Conservation (phyloP, 108 stramenopile species). For the Skeletonema tropicum region DNA sequence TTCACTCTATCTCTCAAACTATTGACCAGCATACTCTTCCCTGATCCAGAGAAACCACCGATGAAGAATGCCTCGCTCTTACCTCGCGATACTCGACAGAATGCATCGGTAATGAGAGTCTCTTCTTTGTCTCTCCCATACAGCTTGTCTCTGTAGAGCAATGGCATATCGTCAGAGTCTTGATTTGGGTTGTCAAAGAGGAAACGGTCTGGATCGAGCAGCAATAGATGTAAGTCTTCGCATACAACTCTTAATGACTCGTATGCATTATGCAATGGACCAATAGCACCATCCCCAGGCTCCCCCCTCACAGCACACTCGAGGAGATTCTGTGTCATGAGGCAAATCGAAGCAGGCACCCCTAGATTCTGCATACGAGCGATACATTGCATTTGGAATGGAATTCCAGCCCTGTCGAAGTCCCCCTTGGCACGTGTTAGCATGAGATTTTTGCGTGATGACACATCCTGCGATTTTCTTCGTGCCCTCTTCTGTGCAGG, state of each 20-base stretch:
- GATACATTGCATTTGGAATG: background rate
- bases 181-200: background rate
- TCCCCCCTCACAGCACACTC: background rate
- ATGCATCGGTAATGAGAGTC: constrained; percentile 23
- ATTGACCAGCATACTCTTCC: constrained; percentile 22
- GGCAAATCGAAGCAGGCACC: constrained; percentile 4
- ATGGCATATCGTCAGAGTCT: background rate
- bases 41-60: constrained; percentile 32
- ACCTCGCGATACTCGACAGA: constrained; percentile 25
- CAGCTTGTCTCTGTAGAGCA: constrained; percentile 5
- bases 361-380: constrained; percentile 1
- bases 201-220: constrained; percentile 11
- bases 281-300: background rate
- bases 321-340: constrained; percentile 5
- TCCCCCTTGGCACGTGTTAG: background rate
- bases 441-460: constrained; percentile 1
- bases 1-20: constrained; percentile 17
- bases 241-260: background rate
- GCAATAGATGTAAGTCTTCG: background rate
- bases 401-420: background rate
- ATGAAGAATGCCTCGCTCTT: constrained; percentile 33
- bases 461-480: background rate
- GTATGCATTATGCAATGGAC: constrained; percentile 1
- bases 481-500: constrained; percentile 1
- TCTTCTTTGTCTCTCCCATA: constrained; percentile 30